Conservation (phyloP, 2,329 filamentous ascomycete genomes). For the Ascochyta pisi region DNA sequence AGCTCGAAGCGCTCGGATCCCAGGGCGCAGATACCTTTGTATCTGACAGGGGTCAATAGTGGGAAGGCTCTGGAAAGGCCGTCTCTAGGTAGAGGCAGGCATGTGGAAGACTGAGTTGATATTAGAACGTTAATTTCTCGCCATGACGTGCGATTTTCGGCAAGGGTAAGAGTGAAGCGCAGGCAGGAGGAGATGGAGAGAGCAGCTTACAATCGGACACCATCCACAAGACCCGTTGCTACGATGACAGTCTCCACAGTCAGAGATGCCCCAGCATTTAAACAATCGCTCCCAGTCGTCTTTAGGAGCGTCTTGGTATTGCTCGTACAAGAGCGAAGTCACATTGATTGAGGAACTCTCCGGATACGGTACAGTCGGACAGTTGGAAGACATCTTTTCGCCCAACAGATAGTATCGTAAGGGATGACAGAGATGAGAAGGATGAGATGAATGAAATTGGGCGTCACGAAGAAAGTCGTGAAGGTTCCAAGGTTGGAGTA, state of each 20-base stretch:
- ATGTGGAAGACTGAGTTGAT: conserved; percentile 48
- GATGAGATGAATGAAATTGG: background rate
- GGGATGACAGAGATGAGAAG: too few relatives aligned
- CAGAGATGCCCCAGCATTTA: conserved; percentile 45
- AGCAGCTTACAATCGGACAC: conserved; percentile 51
- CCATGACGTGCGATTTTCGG: background rate
- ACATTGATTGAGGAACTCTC: conserved; percentile 24
- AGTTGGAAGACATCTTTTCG: conserved; percentile 19
- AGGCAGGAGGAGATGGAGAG: background rate
- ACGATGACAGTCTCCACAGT: conserved; percentile 48
- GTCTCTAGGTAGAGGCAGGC: conserved; percentile 51
- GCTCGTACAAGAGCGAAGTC: conserved; percentile 31
- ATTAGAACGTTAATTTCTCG: background rate
- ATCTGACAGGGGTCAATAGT: conserved; percentile 49
- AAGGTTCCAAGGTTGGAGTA: background rate
- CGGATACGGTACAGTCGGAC: conserved; percentile 17
- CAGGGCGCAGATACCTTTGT: conserved; percentile 46
- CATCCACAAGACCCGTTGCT: conserved; percentile 51
- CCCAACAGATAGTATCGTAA: background rate
- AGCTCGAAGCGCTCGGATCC: conserved; percentile 55
- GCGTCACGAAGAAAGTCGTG: conserved; percentile 9
- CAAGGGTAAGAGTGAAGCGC: background rate
- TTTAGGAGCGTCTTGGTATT: conserved; percentile 37
- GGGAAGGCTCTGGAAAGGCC: conserved; percentile 47
- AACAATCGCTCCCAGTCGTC: conserved; percentile 40